These are phyloP conservation scores for Calonectria pseudoreteaudii DNA, from an alignment of 2,329 filamentous ascomycete species.

Conservation along the genomic window DNA sequence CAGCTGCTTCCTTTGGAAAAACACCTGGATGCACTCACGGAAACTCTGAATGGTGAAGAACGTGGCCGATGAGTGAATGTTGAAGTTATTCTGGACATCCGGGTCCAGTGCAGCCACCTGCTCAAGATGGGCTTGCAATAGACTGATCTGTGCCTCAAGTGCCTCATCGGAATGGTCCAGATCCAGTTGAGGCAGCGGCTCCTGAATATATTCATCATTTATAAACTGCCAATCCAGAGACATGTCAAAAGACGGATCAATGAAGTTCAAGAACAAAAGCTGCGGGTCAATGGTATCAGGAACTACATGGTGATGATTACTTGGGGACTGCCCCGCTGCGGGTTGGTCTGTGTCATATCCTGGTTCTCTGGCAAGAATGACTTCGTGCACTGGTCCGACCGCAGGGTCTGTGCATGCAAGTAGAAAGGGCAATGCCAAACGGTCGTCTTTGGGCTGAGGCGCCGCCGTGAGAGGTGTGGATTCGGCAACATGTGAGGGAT, in stretches of 20 bases:
- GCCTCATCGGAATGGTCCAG: not conserved
- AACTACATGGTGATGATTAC: not conserved
- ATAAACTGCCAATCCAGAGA: not conserved
- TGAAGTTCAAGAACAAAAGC: not conserved
- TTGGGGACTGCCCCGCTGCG: not conserved
- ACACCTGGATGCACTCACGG: not conserved
- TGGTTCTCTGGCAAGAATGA: slow-evolving; percentile 17
- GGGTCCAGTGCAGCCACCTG: not conserved
- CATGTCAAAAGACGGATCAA: not conserved
- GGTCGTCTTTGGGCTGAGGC: not conserved
- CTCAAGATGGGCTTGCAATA: not conserved
- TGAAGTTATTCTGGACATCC: not conserved
- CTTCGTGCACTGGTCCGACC: slow-evolving; percentile 10
- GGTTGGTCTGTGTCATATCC: slow-evolving; percentile 15
- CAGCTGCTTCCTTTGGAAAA: not conserved
- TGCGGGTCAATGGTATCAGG: not conserved
- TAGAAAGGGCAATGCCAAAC: slow-evolving; percentile 9
- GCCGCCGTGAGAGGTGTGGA: no score
- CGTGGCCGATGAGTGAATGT: not conserved
- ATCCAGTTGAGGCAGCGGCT: not conserved
- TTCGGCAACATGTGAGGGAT: not conserved
- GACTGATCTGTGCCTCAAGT: not conserved
- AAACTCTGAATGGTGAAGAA: not conserved
- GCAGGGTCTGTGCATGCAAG: slow-evolving; percentile 19
- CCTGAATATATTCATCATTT: not conserved